These are phyloP conservation scores for Barnettozyma wickerhamii DNA, from an alignment of 805 yeast genomes.

Conservation along the genomic window DNA sequence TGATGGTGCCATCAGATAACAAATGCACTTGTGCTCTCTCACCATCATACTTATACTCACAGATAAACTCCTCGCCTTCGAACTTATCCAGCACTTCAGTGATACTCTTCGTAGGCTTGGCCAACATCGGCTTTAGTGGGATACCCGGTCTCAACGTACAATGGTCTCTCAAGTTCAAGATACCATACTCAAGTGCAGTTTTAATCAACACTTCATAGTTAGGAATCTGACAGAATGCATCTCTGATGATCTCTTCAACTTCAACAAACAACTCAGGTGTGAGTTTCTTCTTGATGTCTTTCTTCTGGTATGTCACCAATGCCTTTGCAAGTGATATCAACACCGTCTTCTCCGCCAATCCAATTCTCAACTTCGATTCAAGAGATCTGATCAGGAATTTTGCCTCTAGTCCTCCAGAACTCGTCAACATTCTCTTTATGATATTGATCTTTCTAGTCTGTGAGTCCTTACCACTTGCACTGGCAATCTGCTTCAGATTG, in stretches of 20 bases:
- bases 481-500: slow-evolving; percentile 73
- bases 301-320: slow-evolving; percentile 60
- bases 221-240: slow-evolving; percentile 86
- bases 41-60: slow-evolving; percentile 97
- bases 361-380: slow-evolving; percentile 91
- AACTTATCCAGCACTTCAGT: slow-evolving; percentile 90
- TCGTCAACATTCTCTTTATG: slow-evolving; percentile 79
- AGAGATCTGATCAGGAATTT: slow-evolving; percentile 84
- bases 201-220: slow-evolving; percentile 78
- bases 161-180: slow-evolving; percentile 57
- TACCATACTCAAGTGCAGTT: slow-evolving; percentile 63
- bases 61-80: slow-evolving; percentile 79
- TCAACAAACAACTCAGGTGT: slow-evolving; percentile 42
- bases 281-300: slow-evolving; percentile 28
- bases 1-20: slow-evolving; percentile 57
- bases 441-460: slow-evolving; percentile 73
- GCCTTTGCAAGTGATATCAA: slow-evolving; percentile 83
- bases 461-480: slow-evolving; percentile 72
- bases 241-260: slow-evolving; percentile 78
- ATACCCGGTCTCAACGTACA: slow-evolving; percentile 85
- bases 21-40: slow-evolving; percentile 95
- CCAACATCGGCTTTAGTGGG: slow-evolving; percentile 96
- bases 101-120: slow-evolving; percentile 93
- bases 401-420: slow-evolving; percentile 84
- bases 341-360: slow-evolving; percentile 91